Percentiles rank a stretch among this genome's conserved stretches.
Evolutionary conservation across 805 yeast genomes (phyloP).

Genomic region (Hanseniaspora meyeri): DNA sequence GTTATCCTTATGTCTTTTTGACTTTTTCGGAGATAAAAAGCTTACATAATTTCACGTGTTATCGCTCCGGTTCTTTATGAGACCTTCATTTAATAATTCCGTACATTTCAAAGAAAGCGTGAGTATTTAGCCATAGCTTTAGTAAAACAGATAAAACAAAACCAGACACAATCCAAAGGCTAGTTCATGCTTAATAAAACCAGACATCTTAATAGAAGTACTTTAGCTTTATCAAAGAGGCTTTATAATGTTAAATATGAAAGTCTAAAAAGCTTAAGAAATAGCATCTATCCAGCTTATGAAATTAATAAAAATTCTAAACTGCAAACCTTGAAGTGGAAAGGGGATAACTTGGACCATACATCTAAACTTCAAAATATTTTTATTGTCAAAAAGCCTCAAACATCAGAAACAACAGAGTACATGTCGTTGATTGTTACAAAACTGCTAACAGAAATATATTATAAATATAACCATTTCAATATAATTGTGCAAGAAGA

Average conservation of each 20-base stretch:
- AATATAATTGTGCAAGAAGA: constrained; percentile 69
- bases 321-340: constrained; percentile 8
- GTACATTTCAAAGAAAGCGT: no score
- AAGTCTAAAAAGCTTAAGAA: background rate
- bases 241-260: constrained; percentile 1
- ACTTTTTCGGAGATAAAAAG: background rate
- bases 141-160: no score
- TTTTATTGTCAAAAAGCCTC: constrained; percentile 73
- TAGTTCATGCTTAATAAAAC: background rate
- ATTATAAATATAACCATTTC: constrained; percentile 50
- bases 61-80: background rate
- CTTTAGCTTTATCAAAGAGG: background rate
- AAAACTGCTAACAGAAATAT: constrained; percentile 34
- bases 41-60: background rate
- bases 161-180: background rate
- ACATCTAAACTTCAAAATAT: constrained; percentile 42
- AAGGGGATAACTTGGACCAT: background rate
- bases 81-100: no score
- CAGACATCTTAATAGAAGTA: background rate
- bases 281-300: constrained; percentile 9
- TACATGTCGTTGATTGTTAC: constrained; percentile 55
- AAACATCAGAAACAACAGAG: constrained; percentile 48
- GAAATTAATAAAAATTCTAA: constrained; percentile 19
- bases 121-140: background rate
- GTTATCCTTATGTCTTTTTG: background rate